Evolutionary conservation across 495 filamentous ascomycete species (phyloP).

Genomic region (Parachaetomium inaequale): DNA sequence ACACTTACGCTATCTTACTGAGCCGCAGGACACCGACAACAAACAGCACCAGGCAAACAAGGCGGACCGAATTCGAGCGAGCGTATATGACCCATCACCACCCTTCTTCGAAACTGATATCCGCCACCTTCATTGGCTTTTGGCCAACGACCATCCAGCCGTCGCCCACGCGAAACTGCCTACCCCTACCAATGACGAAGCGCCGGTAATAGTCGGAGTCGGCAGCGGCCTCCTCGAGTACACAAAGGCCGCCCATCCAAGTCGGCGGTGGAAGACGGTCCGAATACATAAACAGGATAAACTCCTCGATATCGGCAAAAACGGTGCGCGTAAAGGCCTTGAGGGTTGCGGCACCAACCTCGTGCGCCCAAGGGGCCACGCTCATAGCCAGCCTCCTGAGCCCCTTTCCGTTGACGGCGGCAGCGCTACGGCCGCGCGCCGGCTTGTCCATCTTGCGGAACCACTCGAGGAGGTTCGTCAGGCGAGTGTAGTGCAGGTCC

Average conservation of each 20-base stretch:
- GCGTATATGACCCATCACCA: constrained; percentile 19
- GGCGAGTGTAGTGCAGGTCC: constrained; percentile 19
- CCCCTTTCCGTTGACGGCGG: constrained; percentile 34
- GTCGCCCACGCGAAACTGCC: constrained; percentile 27
- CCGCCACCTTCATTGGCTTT: constrained; percentile 25
- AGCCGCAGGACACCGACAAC: neutral
- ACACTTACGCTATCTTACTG: neutral
- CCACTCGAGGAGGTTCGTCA: constrained; percentile 26
- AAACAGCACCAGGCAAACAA: neutral
- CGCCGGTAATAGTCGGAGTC: constrained; percentile 24
- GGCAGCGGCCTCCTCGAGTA: constrained; percentile 15
- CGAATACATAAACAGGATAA: constrained; percentile 27
- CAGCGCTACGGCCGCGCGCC: neutral
- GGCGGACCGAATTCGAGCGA: neutral
- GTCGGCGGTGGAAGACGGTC: constrained; percentile 22
- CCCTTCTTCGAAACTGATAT: constrained; percentile 25
- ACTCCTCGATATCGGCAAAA: constrained; percentile 30
- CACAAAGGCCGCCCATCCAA: constrained; percentile 23
- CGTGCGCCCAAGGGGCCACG: constrained; percentile 58
- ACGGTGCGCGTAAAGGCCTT: constrained; percentile 26
- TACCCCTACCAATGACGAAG: constrained; percentile 24
- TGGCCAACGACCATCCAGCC: constrained; percentile 32
- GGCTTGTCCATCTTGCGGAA: constrained; percentile 21
- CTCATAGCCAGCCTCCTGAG: constrained; percentile 58
- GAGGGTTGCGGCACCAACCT: constrained; percentile 25